Percentiles rank a stretch among this genome's conserved stretches.
Conservation (phyloP, 306 rosid genomes). For the Pyrus betulifolia region DNA sequence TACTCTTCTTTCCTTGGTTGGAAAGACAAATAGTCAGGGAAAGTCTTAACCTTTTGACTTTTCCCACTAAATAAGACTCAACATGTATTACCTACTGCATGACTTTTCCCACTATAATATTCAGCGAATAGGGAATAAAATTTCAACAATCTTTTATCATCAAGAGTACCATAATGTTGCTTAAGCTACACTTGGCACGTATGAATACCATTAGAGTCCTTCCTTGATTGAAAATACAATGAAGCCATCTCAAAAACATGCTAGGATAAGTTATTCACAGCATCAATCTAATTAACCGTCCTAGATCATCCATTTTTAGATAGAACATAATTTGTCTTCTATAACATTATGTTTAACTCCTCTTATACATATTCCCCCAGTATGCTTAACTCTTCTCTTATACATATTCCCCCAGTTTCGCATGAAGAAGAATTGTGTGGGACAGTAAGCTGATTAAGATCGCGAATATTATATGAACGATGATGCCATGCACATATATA, state of each 20-base stretch:
- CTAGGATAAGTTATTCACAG: too few species aligned
- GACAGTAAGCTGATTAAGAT: not conserved
- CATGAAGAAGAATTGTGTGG: not conserved
- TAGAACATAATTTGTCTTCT: not conserved
- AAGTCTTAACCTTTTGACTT: not conserved
- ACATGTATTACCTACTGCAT: conserved; percentile 20
- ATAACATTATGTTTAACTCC: not conserved
- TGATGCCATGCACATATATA: not conserved
- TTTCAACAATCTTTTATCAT: not conserved
- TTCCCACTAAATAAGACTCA: not conserved
- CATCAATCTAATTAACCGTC: not conserved
- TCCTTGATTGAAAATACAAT: not conserved
- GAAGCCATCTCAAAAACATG: not conserved
- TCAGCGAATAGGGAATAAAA: not conserved
- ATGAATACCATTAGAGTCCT: not conserved
- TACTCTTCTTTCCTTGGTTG: conserved; percentile 13
- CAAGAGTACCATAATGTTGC: not conserved
- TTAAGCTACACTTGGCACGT: not conserved
- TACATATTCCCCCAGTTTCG: too few species aligned
- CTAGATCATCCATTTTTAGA: too few species aligned
- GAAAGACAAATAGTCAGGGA: not conserved
- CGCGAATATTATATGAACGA: not conserved
- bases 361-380: too few species aligned
- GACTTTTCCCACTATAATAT: conserved; percentile 12
- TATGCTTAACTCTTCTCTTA: too few species aligned